Base-by-base conservation (phyloP, 257 asterid species). In the Ajuga chamaepitys region DNA sequence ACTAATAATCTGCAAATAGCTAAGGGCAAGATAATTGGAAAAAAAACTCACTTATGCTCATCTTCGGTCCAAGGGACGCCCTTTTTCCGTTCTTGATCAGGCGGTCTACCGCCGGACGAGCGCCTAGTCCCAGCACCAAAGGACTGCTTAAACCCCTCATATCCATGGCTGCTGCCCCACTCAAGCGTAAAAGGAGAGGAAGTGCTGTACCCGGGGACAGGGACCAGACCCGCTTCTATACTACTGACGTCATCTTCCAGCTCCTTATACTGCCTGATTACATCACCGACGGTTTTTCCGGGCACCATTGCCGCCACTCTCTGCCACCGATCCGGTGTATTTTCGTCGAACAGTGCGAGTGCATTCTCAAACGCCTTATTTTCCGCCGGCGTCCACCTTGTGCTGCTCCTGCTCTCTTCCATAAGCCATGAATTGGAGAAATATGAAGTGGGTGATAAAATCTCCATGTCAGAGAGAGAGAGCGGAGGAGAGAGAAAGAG, bases 1-100 rank as follows among this genome's bases (percentile, higher is more conserved):
- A n/a, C n/a, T n/a, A n/a, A n/a, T n/a, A 7, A 3, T 9, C 7
- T 11, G 7, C 38, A 12, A 53, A 13, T 13, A 20, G n/a, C 30
- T 1, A 46, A 40, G 8, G 20, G 25, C n/a, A 47, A 47, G 8
- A 18, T 5, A 11, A 32, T n/a, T 53, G 20, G 12, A 59, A 11
- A 54, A 10, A 59, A 68, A 67, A 67, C 89, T 77, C 68, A 94
- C 99, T 76, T 94, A 64, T 94, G 97, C 69, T 94, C 99, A 26
- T 94, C 96, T 69, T 93, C 96, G 1, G 99, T 93, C 99, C 99
- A 93, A 0, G 99, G 97, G 10, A 89, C 85, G 7, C 97, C 99
- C 81, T 89, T 93, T 64, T 93, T 93, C 71, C 97, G 80, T 62
- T 93, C 98, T 21, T 83, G 97, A 7, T 89, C 96, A 1, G 80